Percentiles rank a stretch among this genome's conserved stretches.
phyloP scores from a whole-genome alignment of 495 filamentous ascomycete species.

The Lasiosphaeria hispida region DNA sequence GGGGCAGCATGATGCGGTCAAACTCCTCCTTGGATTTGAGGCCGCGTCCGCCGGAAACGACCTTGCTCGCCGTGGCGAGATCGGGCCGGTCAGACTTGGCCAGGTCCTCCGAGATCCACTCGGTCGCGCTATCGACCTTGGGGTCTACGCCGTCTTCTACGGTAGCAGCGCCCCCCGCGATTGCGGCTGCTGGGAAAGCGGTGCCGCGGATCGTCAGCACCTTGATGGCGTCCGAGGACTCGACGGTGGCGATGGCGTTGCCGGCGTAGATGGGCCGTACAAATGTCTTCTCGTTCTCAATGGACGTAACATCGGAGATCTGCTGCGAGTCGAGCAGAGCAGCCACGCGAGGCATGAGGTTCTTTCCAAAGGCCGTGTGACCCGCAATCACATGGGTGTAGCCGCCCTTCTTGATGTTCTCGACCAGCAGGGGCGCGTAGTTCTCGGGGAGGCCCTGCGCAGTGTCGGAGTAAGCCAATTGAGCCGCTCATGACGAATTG shows the following conservation, averaged over 20 bases:
- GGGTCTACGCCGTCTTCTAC: constrained; percentile 68
- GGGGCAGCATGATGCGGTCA: constrained; percentile 82
- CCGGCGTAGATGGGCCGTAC: constrained; percentile 97
- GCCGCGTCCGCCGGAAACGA: constrained; percentile 92
- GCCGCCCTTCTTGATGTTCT: constrained; percentile 91
- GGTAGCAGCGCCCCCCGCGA: constrained; percentile 51
- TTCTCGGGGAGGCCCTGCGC: constrained; percentile 85
- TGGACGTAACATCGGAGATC: constrained; percentile 83
- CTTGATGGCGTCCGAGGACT: constrained; percentile 83
- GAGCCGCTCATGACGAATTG: neutral
- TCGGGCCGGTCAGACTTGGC: constrained; percentile 94
- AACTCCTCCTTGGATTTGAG: constrained; percentile 98
- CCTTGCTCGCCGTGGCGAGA: constrained; percentile 77
- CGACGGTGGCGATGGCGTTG: constrained; percentile 95
- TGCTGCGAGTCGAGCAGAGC: constrained; percentile 90
- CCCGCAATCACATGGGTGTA: constrained; percentile 88
- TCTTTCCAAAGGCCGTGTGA: constrained; percentile 97
- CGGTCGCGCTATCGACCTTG: constrained; percentile 65
- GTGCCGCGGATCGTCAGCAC: constrained; percentile 90
- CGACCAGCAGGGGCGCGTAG: constrained; percentile 85
- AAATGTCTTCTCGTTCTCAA: constrained; percentile 91
- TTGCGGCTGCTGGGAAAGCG: constrained; percentile 67
- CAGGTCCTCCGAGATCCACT: constrained; percentile 94
- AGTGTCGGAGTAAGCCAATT: neutral
- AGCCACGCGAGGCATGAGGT: constrained; percentile 89